Base-by-base conservation (phyloP, 306 rosid genomes). In the Alnus rubra region DNA sequence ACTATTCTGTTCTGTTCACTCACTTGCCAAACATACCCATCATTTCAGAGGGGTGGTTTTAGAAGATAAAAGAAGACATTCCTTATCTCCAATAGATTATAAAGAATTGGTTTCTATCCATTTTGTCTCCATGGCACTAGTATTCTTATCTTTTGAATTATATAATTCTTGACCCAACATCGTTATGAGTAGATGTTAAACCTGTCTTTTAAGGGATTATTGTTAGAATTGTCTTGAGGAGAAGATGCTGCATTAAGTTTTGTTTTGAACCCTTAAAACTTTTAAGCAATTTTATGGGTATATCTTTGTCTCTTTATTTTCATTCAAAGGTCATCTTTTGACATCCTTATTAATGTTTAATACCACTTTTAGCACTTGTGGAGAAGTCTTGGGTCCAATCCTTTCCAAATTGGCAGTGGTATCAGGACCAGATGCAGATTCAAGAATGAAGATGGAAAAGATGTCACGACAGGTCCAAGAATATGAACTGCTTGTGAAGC, bases 401-500 rank as follows among this genome's bases (percentile, higher is more conserved):
- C 78, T 88, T 82, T 80, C 86, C 60, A 86, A 88, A 53, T 64
- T 89, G 73, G 84, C 86, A 74, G 74, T 19, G 67, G 75, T 75
- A 37, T 60, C 74, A 56, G 69, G 74, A 75, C 78, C 88, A 76
- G 89, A 88, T 78, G 76, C 76, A 63, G 84, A 78, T 80, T 73
- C 77, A 56, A 80, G 78, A 76, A 76, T 14, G 79, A 79, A 89
- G 88, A 79, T 69, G 83, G 83, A 84, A 78, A 80, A 49, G 73
- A 82, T 81, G 90, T 73, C 82, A 73, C 71, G 9, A 45, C 88
- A 86, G 80, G 85, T 89, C 69, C 87, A 78, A 63, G 94, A 91
- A 67, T 91, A 94, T 68, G 94, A 91, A 81, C 72, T 84, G 84
- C 87, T 89, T 76, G 90, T 92, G 72, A 82, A 84, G 87, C 92